Base-by-base conservation (phyloP, 176 grass and related monocot species). In the Musa troglodytarum region DNA sequence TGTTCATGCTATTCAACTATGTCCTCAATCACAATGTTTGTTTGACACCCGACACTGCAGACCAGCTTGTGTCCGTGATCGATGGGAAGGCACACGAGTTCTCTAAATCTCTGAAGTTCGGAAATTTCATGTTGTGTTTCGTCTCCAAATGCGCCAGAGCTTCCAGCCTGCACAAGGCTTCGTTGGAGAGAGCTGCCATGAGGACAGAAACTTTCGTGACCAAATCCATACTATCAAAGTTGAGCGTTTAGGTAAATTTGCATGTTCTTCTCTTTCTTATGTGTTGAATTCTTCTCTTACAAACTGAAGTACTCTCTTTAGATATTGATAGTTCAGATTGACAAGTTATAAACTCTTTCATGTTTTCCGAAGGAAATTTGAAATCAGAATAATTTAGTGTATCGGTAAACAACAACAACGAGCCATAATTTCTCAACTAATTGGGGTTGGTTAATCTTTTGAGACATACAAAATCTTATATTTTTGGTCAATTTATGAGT, bases 211-310 rank as follows among this genome's bases (percentile, higher is more conserved):
- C 88, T 2, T 86, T 93, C 64, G 82, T 97, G 55, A 93, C 86
- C 16, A 93, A 93, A 87, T 86, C 86, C 77, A 85, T 93, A 81
- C 54, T 97, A 67, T 83, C 75, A 9, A 97, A 90, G 80, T 80
- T 97, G 77, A 26, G 9, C 22, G 34, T 10, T 19, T 43, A 43
- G 34, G 34, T 43, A 43, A 43, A 6, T 43, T 43, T 43, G 6
- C 34, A 43, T 43, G 34, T 43, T 43, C 34, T 43, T 43, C 34
- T 43, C 34, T 43, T 43, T 43, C 34, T 6, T 6, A 43, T 43
- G 34, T 6, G 34, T 43, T 43, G 5, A 43, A 43, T 43, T 43
- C 34, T 43, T 43, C 34, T 43, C 34, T 43, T 43, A 6, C 3
- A 43, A 43, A 43, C 34, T 43, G 34, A 43, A 43, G 34, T 6